Conservation (phyloP, 2,329 filamentous ascomycete species). For the Fusarium camptoceras region DNA sequence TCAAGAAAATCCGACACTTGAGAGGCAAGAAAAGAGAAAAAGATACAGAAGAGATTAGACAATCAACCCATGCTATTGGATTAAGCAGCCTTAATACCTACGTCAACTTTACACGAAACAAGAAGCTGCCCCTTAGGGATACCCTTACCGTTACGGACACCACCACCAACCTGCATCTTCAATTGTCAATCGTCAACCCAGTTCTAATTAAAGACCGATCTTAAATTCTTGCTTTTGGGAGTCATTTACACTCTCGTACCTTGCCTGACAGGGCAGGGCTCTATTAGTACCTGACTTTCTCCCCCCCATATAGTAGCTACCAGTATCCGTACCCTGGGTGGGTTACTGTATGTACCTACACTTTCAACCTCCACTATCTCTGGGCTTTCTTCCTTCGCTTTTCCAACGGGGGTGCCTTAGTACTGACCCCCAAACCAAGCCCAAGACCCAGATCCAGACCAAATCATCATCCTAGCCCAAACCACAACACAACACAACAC, state of each 20-base stretch:
- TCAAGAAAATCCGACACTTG: neutral
- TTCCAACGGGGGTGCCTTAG: neutral
- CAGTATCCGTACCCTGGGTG: neutral
- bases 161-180: neutral
- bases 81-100: neutral
- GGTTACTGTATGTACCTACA: neutral
- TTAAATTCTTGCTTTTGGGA: slow-evolving; percentile 1
- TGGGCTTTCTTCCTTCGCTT: neutral
- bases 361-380: slow-evolving; percentile 11
- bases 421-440: slow-evolving; percentile 1
- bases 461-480: neutral
- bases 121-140: slow-evolving; percentile 1
- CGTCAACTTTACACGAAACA: slow-evolving; percentile 7
- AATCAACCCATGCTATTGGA: neutral
- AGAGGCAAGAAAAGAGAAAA: neutral
- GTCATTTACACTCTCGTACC: neutral
- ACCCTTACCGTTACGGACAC: neutral
- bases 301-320: neutral
- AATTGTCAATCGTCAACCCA: neutral
- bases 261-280: neutral
- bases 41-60: neutral
- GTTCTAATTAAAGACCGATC: neutral
- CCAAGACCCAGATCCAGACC: slow-evolving; percentile 5
- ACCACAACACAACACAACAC: slow-evolving; percentile 7
- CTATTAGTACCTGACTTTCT: slow-evolving; percentile 4